These are phyloP conservation scores for Cetradonia linearis DNA, from an alignment of 495 filamentous ascomycete genomes.

Conservation along the genomic window DNA sequence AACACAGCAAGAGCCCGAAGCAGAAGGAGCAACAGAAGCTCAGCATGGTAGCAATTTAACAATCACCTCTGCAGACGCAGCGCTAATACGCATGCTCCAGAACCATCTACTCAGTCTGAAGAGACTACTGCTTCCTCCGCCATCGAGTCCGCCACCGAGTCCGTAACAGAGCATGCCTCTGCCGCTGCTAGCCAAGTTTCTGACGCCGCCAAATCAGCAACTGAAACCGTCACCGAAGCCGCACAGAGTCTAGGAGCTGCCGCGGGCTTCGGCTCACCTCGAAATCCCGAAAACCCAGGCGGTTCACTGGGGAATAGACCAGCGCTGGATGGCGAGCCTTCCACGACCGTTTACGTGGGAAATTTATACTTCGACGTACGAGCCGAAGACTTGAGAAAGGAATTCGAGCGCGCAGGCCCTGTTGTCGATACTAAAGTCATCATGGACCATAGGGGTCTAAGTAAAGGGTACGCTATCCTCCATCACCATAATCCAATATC, in stretches of 20 bases:
- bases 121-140: background rate
- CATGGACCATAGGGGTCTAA: slow-evolving; percentile 62
- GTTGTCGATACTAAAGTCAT: slow-evolving; percentile 47
- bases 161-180: slow-evolving; percentile 1
- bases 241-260: slow-evolving; percentile 15
- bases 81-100: background rate
- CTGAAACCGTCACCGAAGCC: slow-evolving; percentile 14
- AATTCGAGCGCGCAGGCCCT: slow-evolving; percentile 57
- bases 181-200: slow-evolving; percentile 11
- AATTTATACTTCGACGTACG: slow-evolving; percentile 83
- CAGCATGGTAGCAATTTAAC: slow-evolving; percentile 22
- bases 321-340: slow-evolving; percentile 16
- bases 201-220: slow-evolving; percentile 4
- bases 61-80: slow-evolving; percentile 12
- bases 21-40: slow-evolving; percentile 24
- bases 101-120: background rate
- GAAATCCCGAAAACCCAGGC: slow-evolving; percentile 23
- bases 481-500: slow-evolving; percentile 1
- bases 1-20: slow-evolving; percentile 21
- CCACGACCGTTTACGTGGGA: slow-evolving; percentile 57
- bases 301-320: slow-evolving; percentile 3
- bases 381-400: slow-evolving; percentile 54
- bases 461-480: slow-evolving; percentile 64
- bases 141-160: slow-evolving; percentile 1
- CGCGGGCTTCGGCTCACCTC: slow-evolving; percentile 16